A percentile compares a stretch with the other conserved stretches of the same genome.
Evolutionary conservation across 768 basidiomycete genomes (phyloP).

Genomic region (Nevesoporus exiguus): DNA sequence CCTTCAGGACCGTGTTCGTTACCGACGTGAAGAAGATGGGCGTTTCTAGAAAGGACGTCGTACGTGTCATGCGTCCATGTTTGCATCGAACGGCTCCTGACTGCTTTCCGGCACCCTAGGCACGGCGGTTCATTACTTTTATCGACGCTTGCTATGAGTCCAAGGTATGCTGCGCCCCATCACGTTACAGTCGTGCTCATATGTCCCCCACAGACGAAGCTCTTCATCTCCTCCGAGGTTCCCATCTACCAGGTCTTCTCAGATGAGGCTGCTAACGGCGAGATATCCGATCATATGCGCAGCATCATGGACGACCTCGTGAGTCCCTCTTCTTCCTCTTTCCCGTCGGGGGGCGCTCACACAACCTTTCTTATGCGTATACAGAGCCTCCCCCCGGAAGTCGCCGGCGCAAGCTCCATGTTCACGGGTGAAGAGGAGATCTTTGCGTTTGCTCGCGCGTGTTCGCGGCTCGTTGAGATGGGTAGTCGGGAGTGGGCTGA

Average conservation of each 20-base stretch:
- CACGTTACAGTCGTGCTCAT: constrained; percentile 30
- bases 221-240: constrained; percentile 90
- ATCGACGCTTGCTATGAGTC: constrained; percentile 96
- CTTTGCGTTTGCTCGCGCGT: constrained; percentile 95
- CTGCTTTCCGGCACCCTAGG: constrained; percentile 39
- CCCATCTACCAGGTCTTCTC: constrained; percentile 91
- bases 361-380: background rate
- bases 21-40: constrained; percentile 87
- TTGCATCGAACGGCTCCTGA: background rate
- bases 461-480: constrained; percentile 84
- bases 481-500: constrained; percentile 85
- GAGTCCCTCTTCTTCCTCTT: constrained; percentile 14
- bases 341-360: background rate
- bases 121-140: constrained; percentile 94
- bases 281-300: constrained; percentile 81
- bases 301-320: constrained; percentile 96
- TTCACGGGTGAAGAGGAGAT: constrained; percentile 96
- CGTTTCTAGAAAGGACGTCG: constrained; percentile 81
- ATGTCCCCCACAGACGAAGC: constrained; percentile 73
- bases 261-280: constrained; percentile 48
- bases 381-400: constrained; percentile 74
- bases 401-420: constrained; percentile 81
- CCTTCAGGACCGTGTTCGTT: constrained; percentile 85
- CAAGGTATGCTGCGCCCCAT: constrained; percentile 47
- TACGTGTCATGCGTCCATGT: constrained; percentile 26